These are phyloP conservation scores for Vigna unguiculata DNA, from an alignment of 306 rosid species.

Conservation along the genomic window DNA sequence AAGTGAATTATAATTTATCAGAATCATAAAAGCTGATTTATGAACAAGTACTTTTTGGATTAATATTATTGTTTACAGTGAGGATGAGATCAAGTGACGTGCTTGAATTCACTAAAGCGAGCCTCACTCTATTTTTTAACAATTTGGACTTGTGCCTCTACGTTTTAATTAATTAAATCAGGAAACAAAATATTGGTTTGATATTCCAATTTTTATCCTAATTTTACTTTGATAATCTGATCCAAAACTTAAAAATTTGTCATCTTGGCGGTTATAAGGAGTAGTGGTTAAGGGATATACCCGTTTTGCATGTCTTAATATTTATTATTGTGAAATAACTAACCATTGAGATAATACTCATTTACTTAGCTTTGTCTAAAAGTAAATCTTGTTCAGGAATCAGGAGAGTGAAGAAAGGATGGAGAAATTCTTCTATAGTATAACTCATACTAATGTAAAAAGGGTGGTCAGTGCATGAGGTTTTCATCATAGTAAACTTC, in stretches of 20 bases:
- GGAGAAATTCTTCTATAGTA: neutral
- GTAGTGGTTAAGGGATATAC: neutral
- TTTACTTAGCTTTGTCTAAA: neutral
- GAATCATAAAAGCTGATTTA: slow-evolving; percentile 1
- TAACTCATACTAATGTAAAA: slow-evolving; percentile 2
- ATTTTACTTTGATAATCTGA: slow-evolving; percentile 15
- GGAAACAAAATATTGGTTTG: slow-evolving; percentile 17
- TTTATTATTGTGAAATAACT: neutral
- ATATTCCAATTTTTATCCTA: slow-evolving; percentile 21
- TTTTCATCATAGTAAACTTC: neutral
- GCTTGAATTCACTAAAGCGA: slow-evolving; percentile 16
- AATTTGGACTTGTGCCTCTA: slow-evolving; percentile 2
- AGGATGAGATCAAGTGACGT: slow-evolving; percentile 29
- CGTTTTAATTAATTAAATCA: slow-evolving; percentile 11
- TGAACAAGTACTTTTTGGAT: slow-evolving; percentile 37
- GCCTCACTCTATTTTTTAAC: neutral
- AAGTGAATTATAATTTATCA: slow-evolving; percentile 24
- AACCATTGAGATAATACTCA: neutral
- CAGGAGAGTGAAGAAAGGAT: slow-evolving; percentile 1
- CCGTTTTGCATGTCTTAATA: slow-evolving; percentile 2
- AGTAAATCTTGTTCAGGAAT: neutral
- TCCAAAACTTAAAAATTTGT: slow-evolving; percentile 27
- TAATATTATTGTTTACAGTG: neutral
- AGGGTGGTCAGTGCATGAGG: neutral
- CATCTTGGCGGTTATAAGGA: slow-evolving; percentile 3